phyloP scores from a whole-genome alignment of 2,329 filamentous ascomycete species.

The Didymella glomerata region DNA sequence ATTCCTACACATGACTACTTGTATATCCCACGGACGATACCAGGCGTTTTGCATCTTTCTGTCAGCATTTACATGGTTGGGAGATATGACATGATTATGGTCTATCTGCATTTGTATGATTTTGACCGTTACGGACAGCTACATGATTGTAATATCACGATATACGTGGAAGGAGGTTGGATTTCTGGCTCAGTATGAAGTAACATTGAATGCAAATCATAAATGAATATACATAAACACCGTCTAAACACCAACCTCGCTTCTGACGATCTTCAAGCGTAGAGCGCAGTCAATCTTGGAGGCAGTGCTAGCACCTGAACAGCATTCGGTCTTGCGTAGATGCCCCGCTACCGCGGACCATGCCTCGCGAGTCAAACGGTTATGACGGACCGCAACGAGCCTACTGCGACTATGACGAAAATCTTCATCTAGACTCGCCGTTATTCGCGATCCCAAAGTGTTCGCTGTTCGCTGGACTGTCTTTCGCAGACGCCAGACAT shows the following conservation, averaged over 20 bases:
- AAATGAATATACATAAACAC: background rate
- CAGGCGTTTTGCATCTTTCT: conserved; percentile 29
- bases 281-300: background rate
- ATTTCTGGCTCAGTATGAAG: conserved; percentile 6
- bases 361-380: background rate
- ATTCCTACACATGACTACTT: conserved; percentile 22
- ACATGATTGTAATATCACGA: conserved; percentile 32
- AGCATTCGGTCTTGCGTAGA: background rate
- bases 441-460: background rate
- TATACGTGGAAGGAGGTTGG: conserved; percentile 1
- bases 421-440: background rate
- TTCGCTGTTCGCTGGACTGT: background rate
- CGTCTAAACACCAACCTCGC: background rate
- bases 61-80: conserved; percentile 35
- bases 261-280: background rate
- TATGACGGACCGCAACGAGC: conserved; percentile 2
- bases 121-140: conserved; percentile 23
- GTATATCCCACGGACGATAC: conserved; percentile 31
- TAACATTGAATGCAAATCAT: background rate
- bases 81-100: conserved; percentile 28
- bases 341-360: conserved; percentile 6
- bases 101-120: conserved; percentile 25
- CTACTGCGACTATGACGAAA: conserved; percentile 2
- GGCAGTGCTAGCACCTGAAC: background rate
- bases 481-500: background rate